These are phyloP conservation scores for Xylaria multiplex DNA, from an alignment of 2,329 filamentous ascomycete species.

Conservation along the genomic window DNA sequence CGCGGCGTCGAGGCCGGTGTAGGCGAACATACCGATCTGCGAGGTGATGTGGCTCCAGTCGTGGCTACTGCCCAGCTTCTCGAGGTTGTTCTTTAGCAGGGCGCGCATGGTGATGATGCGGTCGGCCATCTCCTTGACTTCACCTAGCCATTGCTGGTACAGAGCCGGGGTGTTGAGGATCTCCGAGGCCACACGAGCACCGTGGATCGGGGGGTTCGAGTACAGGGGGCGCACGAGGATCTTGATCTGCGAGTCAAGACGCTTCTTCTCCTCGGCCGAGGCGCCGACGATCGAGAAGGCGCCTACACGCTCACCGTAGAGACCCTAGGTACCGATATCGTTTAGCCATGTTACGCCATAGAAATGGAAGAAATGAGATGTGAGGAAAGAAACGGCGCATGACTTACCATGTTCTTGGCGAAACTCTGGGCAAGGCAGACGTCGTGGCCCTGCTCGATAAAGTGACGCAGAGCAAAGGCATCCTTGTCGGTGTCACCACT, in stretches of 20 bases:
- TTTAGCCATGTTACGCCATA: slow-evolving; percentile 2
- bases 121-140: slow-evolving; percentile 99
- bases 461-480: slow-evolving; percentile 92
- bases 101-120: slow-evolving; percentile 99
- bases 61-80: slow-evolving; percentile 93
- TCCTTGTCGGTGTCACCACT: slow-evolving; percentile 91
- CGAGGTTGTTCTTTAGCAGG: slow-evolving; percentile 92
- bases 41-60: slow-evolving; percentile 99
- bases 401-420: slow-evolving; percentile 95
- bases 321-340: slow-evolving; percentile 68
- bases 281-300: slow-evolving; percentile 93
- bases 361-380: background rate
- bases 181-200: slow-evolving; percentile 90
- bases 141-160: slow-evolving; percentile 92
- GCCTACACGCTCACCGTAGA: slow-evolving; percentile 97
- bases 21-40: slow-evolving; percentile 99
- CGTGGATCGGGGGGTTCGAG: slow-evolving; percentile 98
- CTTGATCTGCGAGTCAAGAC: slow-evolving; percentile 97
- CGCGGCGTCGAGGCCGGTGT: slow-evolving; percentile 89
- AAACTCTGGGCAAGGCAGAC: slow-evolving; percentile 92
- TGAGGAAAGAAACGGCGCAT: background rate
- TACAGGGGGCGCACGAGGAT: slow-evolving; percentile 96
- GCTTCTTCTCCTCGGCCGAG: slow-evolving; percentile 90
- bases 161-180: slow-evolving; percentile 88
- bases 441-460: slow-evolving; percentile 90